Base-by-base conservation (phyloP, 352 stramenopile genomes). In the Aphanomyces astaci region DNA sequence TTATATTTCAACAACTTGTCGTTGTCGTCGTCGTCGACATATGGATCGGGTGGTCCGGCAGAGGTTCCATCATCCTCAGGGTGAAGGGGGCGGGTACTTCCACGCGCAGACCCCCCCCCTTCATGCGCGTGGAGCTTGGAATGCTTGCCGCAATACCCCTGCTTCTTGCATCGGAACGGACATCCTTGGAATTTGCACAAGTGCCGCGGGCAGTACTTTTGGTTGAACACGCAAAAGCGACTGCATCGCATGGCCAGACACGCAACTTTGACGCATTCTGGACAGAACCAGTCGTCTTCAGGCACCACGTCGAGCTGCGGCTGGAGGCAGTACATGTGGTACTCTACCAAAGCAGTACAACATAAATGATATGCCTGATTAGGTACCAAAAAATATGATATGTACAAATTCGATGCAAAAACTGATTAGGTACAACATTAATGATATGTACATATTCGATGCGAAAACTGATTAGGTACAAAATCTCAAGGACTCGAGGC, bases 261-360 rank as follows among this genome's bases (percentile, higher is more conserved):
- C 25, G 36, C 4, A 13, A 46, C 17, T 24, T 68, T 22, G 19
- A 11, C 62, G 48, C 81, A 92, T 7, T 67, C 60, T 3, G 79
- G 75, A 54, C 83, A 92, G 53, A 75, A 89, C 83, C 83, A 92
- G 17, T 80, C 66, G 13, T 71, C 78, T 5, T 75, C 67, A 0
- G 83, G 81, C 13, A 90, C 73, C 0, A 62, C 43, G 0, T 75
- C 46, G 24, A 92, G 67, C 39, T 76, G 76, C 9, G 83, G 83
- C 4, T 67, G 54, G 10, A 92, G 66, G 56, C 83, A 92, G 52
- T 79, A 87, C 30, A 80, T 62, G 59, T 92, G 83, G 52, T 81
- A 90, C 49, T 81, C 81, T 76, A 31, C 0, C 7, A 24, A 52
- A 2, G 54, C 9, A 46, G 17, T 17, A 55, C 48, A 55, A 59